Base-by-base conservation (phyloP, 805 yeast species). In the Starmera amethionina region DNA sequence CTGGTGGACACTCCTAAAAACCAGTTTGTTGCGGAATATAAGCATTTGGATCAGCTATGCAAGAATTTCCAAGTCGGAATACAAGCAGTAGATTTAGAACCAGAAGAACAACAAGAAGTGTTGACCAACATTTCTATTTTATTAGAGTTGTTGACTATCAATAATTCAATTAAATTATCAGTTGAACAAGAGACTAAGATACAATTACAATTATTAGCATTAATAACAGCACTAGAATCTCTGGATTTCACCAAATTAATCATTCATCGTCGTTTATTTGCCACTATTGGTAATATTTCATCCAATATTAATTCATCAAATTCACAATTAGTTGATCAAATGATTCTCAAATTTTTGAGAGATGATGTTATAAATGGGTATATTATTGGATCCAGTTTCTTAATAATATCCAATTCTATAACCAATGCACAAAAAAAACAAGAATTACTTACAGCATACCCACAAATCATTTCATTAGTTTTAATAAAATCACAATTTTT, bases 211-310 rank as follows among this genome's bases (percentile, higher is more conserved):
- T 28, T 50, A n/a, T 15, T 49, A 5, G 30, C 37, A 4, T 12
- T 47, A 3, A 41, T 54, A 5, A 33, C 32, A 8, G 7, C 6
- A 0, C 11, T 48, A 2, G 40, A 39, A 11, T 37, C 42, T 1
- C 30, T 45, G 32, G 52, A 47, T 28, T 38, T 55, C n/a, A 4
- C 27, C 9, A 22, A 22, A 22, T 27, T 51, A 8, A 43, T 36
- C 11, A 46, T 41, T 9, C 50, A 51, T 32, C 46, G 60, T 36
- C 45, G 45, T 22, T 16, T 55, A 9, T 51, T 37, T 34, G 50
- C 51, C 3, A 35, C 58, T 2, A 46, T 51, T 35, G 60, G 60
- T 1, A 54, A 54, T 36, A 45, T 55, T 9, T 54, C 59, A 9
- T 45, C 58, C 11, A 54, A 55, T 29, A 40, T 46, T 5, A 40